These are phyloP conservation scores for Leccinellum albellum DNA, from an alignment of 768 basidiomycete species.

Conservation along the genomic window DNA sequence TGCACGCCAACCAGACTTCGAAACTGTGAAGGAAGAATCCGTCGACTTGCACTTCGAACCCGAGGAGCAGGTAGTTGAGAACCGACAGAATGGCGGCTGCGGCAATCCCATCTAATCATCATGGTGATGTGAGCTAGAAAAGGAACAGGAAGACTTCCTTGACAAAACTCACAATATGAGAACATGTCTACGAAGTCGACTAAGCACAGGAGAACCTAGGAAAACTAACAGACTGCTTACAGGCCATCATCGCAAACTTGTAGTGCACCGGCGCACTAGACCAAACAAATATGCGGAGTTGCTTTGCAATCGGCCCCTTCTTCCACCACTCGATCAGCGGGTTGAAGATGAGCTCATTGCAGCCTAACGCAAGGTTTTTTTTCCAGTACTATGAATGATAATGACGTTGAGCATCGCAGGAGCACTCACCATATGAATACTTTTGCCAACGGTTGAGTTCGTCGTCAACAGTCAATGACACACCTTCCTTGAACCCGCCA, in stretches of 20 bases:
- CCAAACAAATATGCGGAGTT: constrained; percentile 76
- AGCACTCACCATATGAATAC: constrained; percentile 62
- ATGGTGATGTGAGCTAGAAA: background rate
- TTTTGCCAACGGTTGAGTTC: constrained; percentile 94
- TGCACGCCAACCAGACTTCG: constrained; percentile 78
- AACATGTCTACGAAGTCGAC: constrained; percentile 39
- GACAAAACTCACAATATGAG: constrained; percentile 41
- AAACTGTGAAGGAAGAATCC: constrained; percentile 75
- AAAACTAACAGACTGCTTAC: constrained; percentile 24
- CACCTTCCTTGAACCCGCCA: constrained; percentile 89
- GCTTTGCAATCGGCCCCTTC: constrained; percentile 82
- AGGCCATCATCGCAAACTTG: constrained; percentile 64
- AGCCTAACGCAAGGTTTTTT: constrained; percentile 12
- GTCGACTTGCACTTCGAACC: constrained; percentile 65
- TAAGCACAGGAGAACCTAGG: background rate
- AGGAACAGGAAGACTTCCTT: background rate
- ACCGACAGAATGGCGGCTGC: constrained; percentile 62
- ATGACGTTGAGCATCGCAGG: constrained; percentile 3
- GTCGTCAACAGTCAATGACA: constrained; percentile 85
- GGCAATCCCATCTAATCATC: constrained; percentile 49
- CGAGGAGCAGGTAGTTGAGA: constrained; percentile 69
- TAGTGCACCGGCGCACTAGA: constrained; percentile 74
- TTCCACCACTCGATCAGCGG: constrained; percentile 78
- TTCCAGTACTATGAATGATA: constrained; percentile 29
- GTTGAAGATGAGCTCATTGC: constrained; percentile 72